These are phyloP conservation scores for Pueraria montana DNA, from an alignment of 306 rosid species.

Conservation along the genomic window DNA sequence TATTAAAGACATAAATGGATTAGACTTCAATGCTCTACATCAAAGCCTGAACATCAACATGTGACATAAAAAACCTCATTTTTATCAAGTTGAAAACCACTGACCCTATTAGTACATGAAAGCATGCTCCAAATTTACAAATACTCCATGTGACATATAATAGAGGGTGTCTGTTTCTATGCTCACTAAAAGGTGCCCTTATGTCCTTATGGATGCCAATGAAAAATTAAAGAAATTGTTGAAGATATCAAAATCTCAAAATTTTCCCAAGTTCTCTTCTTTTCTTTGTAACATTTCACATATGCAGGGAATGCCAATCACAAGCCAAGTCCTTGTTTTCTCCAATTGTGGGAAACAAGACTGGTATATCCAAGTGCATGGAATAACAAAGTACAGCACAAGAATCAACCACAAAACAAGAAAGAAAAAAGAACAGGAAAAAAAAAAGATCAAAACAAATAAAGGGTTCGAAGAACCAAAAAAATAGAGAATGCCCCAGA, in stretches of 20 bases:
- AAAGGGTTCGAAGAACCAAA: not conserved
- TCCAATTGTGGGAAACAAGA: not conserved
- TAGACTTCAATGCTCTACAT: conserved; percentile 43
- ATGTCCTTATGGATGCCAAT: not conserved
- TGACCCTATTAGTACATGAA: not conserved
- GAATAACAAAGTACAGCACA: not conserved
- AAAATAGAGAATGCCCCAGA: not conserved
- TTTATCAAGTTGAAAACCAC: not conserved
- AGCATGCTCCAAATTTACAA: conserved; percentile 25
- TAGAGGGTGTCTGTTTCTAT: not conserved
- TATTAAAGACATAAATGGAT: conserved; percentile 60
- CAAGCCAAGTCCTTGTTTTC: conserved; percentile 1
- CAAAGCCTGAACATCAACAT: conserved; percentile 9
- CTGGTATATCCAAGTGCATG: not conserved
- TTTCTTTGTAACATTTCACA: not conserved
- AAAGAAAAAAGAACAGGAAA: not conserved
- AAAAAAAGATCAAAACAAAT: not conserved
- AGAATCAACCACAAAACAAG: not conserved
- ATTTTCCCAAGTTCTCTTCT: not conserved
- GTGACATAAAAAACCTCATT: not conserved
- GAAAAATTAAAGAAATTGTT: not conserved
- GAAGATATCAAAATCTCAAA: not conserved
- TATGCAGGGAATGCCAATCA: not conserved
- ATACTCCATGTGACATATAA: not conserved
- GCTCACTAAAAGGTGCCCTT: not conserved